Percentiles rank a stretch among this genome's conserved stretches.
Evolutionary conservation across 2,329 filamentous ascomycete species (phyloP).

Genomic region (Sclerotiophoma versabilis): DNA sequence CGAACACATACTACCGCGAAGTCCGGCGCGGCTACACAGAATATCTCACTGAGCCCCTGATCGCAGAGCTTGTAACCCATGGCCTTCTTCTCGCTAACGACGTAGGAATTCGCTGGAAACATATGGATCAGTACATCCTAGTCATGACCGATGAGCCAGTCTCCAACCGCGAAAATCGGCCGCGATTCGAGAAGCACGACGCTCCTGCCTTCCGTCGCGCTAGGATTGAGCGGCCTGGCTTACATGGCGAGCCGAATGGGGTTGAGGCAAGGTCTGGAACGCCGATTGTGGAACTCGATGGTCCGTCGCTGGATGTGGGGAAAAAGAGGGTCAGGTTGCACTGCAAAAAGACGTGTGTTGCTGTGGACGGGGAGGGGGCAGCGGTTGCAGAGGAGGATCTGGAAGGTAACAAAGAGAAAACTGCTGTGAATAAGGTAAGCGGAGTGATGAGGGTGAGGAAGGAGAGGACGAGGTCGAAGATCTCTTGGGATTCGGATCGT

Average conservation of each 20-base stretch:
- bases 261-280: background rate
- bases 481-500: background rate
- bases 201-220: background rate
- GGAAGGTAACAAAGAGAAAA: background rate
- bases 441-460: background rate
- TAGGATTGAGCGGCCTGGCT: background rate
- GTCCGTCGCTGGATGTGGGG: background rate
- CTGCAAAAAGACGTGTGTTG: background rate
- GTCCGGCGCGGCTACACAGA: background rate
- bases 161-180: background rate
- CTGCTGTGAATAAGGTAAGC: background rate
- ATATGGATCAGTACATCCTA: background rate
- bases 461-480: background rate
- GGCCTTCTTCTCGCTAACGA: background rate
- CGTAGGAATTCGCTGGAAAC: background rate
- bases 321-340: conserved; percentile 1
- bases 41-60: background rate
- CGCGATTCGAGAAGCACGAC: background rate
- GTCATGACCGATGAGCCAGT: background rate
- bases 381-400: background rate
- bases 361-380: background rate
- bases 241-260: background rate
- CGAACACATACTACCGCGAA: background rate
- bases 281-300: background rate
- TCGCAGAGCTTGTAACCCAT: background rate